Percentiles rank a stretch among this genome's conserved stretches.
These are phyloP conservation scores for Hericium rajendrae DNA, from an alignment of 768 basidiomycete genomes.

Conservation along the genomic window DNA sequence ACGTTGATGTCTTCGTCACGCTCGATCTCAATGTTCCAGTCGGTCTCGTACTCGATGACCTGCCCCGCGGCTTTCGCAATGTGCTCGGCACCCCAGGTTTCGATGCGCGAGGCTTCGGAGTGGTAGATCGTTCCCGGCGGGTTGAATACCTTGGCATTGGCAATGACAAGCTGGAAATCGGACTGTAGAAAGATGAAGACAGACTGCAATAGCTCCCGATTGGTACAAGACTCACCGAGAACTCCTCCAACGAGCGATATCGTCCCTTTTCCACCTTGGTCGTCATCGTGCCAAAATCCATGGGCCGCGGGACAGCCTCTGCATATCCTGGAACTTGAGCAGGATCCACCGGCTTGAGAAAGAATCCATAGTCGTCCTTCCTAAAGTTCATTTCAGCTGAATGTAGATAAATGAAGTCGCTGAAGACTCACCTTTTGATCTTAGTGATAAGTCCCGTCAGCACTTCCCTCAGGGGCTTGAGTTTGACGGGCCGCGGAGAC, in stretches of 20 bases:
- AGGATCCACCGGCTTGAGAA: conserved; percentile 57
- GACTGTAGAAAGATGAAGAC: conserved; percentile 5
- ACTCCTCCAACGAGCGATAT: conserved; percentile 76
- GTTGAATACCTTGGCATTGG: conserved; percentile 71
- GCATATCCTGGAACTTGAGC: conserved; percentile 50
- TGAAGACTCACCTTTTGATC: conserved; percentile 54
- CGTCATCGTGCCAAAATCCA: conserved; percentile 88
- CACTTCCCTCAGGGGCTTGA: conserved; percentile 75
- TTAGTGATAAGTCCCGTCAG: conserved; percentile 54
- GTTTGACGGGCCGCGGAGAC: conserved; percentile 49
- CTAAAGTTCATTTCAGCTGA: conserved; percentile 25
- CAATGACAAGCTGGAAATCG: conserved; percentile 64
- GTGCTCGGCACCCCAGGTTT: conserved; percentile 62
- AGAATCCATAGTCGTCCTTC: conserved; percentile 84
- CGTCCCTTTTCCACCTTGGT: conserved; percentile 66
- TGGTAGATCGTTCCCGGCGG: conserved; percentile 66
- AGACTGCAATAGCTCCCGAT: neutral
- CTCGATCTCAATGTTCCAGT: conserved; percentile 78
- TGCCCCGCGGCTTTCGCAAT: conserved; percentile 60
- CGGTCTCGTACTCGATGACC: conserved; percentile 74
- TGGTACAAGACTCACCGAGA: conserved; percentile 42
- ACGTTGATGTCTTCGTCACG: conserved; percentile 24
- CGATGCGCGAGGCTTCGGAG: conserved; percentile 63
- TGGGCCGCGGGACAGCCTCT: conserved; percentile 71
- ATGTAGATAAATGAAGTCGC: neutral